These are phyloP conservation scores for Apophysomyces elegans DNA, from an alignment of 371 early-diverging fungal genomes.

Conservation along the genomic window DNA sequence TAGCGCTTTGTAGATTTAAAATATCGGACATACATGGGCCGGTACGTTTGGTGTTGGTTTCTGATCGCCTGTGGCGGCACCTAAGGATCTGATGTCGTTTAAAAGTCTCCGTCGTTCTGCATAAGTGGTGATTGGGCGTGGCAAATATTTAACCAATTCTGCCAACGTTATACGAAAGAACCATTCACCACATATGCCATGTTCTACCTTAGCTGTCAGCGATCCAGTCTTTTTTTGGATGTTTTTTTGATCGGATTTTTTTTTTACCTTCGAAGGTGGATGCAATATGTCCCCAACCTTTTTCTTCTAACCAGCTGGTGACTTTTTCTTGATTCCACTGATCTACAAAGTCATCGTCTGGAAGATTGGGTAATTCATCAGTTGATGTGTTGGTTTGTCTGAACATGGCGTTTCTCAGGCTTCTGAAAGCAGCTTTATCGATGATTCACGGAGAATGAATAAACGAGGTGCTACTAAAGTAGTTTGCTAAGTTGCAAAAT, in stretches of 20 bases:
- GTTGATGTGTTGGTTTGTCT: conserved; percentile 36
- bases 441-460: neutral
- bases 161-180: conserved; percentile 49
- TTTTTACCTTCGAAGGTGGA: conserved; percentile 44
- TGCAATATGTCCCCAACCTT: conserved; percentile 49
- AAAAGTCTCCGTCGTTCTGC: conserved; percentile 53
- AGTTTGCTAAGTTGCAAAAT: neutral
- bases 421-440: neutral
- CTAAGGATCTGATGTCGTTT: conserved; percentile 45
- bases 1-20: neutral
- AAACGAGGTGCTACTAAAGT: neutral
- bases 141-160: conserved; percentile 43
- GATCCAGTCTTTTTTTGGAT: neutral
- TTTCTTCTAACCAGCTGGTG: conserved; percentile 44
- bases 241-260: neutral
- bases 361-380: conserved; percentile 18
- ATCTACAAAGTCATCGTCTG: conserved; percentile 31
- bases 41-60: conserved; percentile 15
- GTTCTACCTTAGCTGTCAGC: conserved; percentile 26
- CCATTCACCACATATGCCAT: conserved; percentile 38
- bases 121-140: conserved; percentile 49
- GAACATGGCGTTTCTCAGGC: conserved; percentile 16
- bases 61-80: conserved; percentile 4
- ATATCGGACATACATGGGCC: neutral
- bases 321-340: conserved; percentile 47